Conservation (phyloP, 2,329 filamentous ascomycete species). For the Gnomoniopsis smithogilvyi region DNA sequence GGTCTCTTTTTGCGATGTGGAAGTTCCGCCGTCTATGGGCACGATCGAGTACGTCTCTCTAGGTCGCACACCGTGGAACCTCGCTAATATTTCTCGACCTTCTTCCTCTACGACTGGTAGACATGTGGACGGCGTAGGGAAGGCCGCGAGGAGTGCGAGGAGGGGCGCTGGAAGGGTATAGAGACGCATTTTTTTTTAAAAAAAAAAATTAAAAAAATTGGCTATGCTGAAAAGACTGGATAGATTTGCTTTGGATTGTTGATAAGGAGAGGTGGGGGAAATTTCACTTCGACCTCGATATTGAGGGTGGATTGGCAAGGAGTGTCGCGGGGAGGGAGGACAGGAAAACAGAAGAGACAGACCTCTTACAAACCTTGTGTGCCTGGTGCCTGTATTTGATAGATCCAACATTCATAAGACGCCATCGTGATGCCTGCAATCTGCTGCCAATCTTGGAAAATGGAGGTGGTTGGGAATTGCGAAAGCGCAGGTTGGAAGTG, state of each 20-base stretch:
- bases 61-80: slow-evolving; percentile 10
- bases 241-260: background rate
- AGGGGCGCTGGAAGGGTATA: slow-evolving; percentile 8
- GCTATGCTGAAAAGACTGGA: background rate
- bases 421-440: background rate
- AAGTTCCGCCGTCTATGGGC: slow-evolving; percentile 15
- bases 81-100: background rate
- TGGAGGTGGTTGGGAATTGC: slow-evolving; percentile 15
- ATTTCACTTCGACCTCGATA: no score
- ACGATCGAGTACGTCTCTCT: slow-evolving; percentile 16
- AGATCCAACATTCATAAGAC: background rate
- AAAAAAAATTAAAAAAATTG: no score
- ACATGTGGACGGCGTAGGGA: slow-evolving; percentile 1
- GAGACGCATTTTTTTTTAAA: slow-evolving; percentile 9
- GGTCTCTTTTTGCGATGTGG: background rate
- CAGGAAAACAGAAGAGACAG: no score
- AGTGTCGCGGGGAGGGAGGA: no score
- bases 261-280: no score
- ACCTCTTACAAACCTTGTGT: no score
- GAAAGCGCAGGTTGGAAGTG: background rate
- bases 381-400: background rate
- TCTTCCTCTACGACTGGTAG: slow-evolving; percentile 6
- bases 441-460: background rate
- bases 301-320: no score
- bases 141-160: slow-evolving; percentile 8